Evolutionary conservation across 2,329 filamentous ascomycete genomes (phyloP).

Genomic region (Pseudogymnoascus sp.): DNA sequence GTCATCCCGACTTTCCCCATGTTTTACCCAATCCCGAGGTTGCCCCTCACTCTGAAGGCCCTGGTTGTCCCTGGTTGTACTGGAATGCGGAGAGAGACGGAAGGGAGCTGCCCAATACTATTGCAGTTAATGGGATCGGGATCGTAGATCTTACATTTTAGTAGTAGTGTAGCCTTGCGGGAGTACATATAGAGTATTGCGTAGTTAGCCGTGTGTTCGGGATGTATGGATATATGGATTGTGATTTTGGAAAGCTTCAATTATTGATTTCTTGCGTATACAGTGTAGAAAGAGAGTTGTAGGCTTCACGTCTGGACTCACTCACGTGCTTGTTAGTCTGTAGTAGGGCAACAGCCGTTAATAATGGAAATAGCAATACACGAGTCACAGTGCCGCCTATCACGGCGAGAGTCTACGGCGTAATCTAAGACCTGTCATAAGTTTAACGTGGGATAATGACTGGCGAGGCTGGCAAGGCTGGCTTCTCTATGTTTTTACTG

Average conservation of each 20-base stretch:
- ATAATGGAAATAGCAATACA: constrained; percentile 1
- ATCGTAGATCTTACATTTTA: neutral
- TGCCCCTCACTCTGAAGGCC: neutral
- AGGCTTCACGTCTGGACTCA: neutral
- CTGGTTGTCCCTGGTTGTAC: neutral
- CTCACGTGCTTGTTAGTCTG: neutral
- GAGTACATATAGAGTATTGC: neutral
- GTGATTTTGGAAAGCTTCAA: neutral
- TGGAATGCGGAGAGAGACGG: neutral
- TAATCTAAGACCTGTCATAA: constrained; percentile 6
- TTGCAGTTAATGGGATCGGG: constrained; percentile 2
- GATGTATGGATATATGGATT: neutral
- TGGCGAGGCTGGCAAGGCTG: neutral
- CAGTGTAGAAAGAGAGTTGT: neutral
- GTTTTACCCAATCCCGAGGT: neutral
- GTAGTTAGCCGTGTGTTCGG: neutral
- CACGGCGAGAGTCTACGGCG: neutral
- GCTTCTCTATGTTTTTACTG: neutral
- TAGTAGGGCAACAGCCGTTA: neutral
- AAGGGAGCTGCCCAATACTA: neutral
- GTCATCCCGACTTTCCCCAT: constrained; percentile 1
- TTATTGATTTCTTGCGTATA: neutral
- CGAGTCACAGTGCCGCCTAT: neutral
- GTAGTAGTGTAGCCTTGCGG: neutral
- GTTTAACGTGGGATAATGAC: neutral